phyloP scores from a whole-genome alignment of 1,139 yeast species.

The Lodderomyces metapsilosis region DNA sequence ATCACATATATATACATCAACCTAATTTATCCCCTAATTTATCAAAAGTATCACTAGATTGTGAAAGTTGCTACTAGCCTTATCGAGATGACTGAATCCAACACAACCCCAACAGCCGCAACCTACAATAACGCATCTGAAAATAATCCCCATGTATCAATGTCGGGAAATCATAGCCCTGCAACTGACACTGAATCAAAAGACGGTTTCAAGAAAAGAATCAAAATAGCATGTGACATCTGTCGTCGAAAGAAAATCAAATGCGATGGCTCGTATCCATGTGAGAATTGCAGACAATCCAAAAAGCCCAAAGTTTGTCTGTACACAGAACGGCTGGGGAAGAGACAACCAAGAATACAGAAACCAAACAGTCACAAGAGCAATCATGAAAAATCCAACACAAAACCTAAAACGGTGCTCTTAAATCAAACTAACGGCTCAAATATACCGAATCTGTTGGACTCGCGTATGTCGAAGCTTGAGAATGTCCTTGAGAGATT shows the following conservation, averaged over 20 bases:
- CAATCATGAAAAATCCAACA: neutral
- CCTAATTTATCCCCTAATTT: too few relatives aligned
- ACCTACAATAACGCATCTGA: neutral
- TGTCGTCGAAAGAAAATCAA: constrained; percentile 51
- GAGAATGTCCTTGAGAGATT: constrained; percentile 24
- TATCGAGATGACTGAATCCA: too few relatives aligned
- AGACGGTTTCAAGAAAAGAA: constrained; percentile 20
- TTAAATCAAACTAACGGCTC: neutral
- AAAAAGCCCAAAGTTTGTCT: constrained; percentile 23
- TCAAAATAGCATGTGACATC: constrained; percentile 54
- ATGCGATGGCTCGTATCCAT: constrained; percentile 49
- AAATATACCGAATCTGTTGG: constrained; percentile 16
- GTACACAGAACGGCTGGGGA: constrained; percentile 25
- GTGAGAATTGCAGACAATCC: constrained; percentile 38
- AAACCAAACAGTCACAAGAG: constrained; percentile 9
- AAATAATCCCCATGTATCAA: neutral
- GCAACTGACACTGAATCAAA: constrained; percentile 11
- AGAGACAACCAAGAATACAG: constrained; percentile 13
- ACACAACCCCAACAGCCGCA: neutral
- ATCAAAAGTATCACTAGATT: too few relatives aligned
- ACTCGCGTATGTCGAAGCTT: constrained; percentile 22
- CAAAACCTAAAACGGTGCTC: neutral
- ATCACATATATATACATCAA: too few relatives aligned
- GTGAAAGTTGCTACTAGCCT: too few relatives aligned
- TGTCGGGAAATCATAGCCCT: neutral